These are phyloP conservation scores for Sclerotinia trifoliorum DNA, from an alignment of 2,329 filamentous ascomycete genomes.

Conservation along the genomic window DNA sequence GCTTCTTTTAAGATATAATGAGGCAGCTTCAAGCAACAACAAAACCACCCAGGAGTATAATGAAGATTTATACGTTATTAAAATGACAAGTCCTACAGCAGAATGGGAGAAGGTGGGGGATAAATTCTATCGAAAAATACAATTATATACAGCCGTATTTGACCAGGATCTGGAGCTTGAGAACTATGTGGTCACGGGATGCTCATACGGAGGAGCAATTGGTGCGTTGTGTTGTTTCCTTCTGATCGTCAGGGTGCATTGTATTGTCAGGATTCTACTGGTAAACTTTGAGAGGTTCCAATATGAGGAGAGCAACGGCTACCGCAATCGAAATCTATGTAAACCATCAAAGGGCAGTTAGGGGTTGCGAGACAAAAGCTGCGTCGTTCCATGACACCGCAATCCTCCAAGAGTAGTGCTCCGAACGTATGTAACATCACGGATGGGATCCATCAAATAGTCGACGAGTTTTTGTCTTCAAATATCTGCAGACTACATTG, in stretches of 20 bases:
- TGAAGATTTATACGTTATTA: constrained; percentile 16
- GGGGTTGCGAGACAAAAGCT: background rate
- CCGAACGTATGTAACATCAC: background rate
- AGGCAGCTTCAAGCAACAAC: constrained; percentile 21
- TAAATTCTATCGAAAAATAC: constrained; percentile 91
- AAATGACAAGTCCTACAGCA: constrained; percentile 48
- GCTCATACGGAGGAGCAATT: constrained; percentile 89
- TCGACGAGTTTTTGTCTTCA: background rate
- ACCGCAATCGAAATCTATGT: background rate
- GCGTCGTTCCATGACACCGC: background rate
- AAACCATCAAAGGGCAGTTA: background rate
- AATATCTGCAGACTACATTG: background rate
- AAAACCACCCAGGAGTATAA: constrained; percentile 12
- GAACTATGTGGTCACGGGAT: constrained; percentile 88
- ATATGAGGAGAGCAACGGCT: background rate
- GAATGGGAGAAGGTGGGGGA: constrained; percentile 95
- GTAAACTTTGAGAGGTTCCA: too few species aligned
- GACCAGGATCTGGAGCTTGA: constrained; percentile 91
- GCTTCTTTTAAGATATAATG: constrained; percentile 4
- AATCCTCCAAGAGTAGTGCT: background rate
- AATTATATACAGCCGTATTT: constrained; percentile 90
- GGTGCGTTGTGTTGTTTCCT: constrained; percentile 55
- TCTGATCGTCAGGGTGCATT: background rate
- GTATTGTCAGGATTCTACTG: background rate
- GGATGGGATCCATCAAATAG: background rate